phyloP scores from a whole-genome alignment of 768 basidiomycete species.

The Boletus rubropictus region DNA sequence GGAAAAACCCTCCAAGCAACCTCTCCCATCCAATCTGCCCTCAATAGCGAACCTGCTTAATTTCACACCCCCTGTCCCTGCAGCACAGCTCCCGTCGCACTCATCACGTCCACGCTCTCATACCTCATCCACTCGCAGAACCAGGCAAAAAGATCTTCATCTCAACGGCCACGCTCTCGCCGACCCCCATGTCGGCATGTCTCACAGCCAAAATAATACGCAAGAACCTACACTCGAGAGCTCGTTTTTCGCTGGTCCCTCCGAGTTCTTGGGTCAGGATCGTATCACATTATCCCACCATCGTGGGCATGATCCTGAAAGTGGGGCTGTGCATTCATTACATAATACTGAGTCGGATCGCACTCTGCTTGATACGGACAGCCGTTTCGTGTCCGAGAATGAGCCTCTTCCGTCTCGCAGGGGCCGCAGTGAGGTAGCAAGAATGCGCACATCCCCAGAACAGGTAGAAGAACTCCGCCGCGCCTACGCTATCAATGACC shows the following conservation, averaged over 20 bases:
- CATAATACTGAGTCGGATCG: conserved; percentile 44
- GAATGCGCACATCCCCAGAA: conserved; percentile 55
- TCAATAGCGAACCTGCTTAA: conserved; percentile 39
- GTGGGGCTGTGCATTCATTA: conserved; percentile 22
- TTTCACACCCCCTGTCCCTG: conserved; percentile 26
- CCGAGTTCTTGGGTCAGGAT: conserved; percentile 28
- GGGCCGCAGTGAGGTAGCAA: conserved; percentile 31
- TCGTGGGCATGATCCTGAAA: conserved; percentile 27
- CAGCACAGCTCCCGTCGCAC: conserved; percentile 19
- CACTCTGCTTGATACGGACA: conserved; percentile 45
- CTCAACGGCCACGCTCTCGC: conserved; percentile 27
- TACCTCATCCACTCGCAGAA: conserved; percentile 22
- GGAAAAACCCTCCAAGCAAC: conserved; percentile 26
- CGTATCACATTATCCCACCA: conserved; percentile 30
- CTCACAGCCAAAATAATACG: conserved; percentile 5
- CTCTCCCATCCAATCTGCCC: conserved; percentile 28
- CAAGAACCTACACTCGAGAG: conserved; percentile 24
- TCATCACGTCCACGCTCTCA: conserved; percentile 24
- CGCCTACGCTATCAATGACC: conserved; percentile 57
- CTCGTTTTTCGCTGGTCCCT: conserved; percentile 30
- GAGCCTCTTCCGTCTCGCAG: conserved; percentile 30
- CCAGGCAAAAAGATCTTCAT: conserved; percentile 31
- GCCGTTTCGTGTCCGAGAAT: conserved; percentile 50
- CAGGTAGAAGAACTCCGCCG: conserved; percentile 68
- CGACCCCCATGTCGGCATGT: conserved; percentile 5